Evolutionary conservation across 192 early-diverging fungal species (phyloP), one percentile per base, ranked within the genome.

Genomic region (Funneliformis mosseae): DNA sequence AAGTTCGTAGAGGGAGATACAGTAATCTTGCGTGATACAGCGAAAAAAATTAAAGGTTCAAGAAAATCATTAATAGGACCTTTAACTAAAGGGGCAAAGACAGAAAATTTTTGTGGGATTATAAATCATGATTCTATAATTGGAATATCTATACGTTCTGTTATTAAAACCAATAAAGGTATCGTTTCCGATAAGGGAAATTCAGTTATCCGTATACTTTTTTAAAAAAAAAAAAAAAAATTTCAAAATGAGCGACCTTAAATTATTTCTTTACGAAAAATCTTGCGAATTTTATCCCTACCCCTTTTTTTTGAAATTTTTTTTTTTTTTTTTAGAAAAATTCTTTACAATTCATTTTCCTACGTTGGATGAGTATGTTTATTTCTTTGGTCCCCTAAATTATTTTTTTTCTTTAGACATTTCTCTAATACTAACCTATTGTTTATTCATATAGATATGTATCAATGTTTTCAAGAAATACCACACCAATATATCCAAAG

Each of bases 401-500:
- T 14, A 33, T n/a, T n/a, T n/a, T n/a, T n/a, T n/a, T n/a, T n/a
- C 38, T 67, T 33, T 67, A 27, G 25, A 28, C 21, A 38, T 12
- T 67, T 38, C 12, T 42, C 1, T 72, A 41, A 38, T 5, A 42
- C 5, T 10, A 18, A 39, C 27, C 14, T 42, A 28, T 25, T 27
- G 0, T 50, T 28, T 27, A 67, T 38, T 2, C 11, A 25, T 78
- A 69, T 45, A 84, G 81, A 12, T 84, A 80, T 75, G 68, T 83
- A 10, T 39, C 85, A 3, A 74, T 80, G 60, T 81, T 81, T 16
- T 79, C 76, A 8, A 69, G 86, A 23, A 67, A 70, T 2, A 84
- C 79, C 25, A 85, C 84, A 8, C 91, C 91, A 3, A 89, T 91
- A 18, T 92, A 92, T 79, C 88, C 91, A 0, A 91, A 91, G 42